These are phyloP conservation scores for Rhododendron williamsianum DNA, from an alignment of 148 eudicot genomes.

Conservation along the genomic window DNA sequence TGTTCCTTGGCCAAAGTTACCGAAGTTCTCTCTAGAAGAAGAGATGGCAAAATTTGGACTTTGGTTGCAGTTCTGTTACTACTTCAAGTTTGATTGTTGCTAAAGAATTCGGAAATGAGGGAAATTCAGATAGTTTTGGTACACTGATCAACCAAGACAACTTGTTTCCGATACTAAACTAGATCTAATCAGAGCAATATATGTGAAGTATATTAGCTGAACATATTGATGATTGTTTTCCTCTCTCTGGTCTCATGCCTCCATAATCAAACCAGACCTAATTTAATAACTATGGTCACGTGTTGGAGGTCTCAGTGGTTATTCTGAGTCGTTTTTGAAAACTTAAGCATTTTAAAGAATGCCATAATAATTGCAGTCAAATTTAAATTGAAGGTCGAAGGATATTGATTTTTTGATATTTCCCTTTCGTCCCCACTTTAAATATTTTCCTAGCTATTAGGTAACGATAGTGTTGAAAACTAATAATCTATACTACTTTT, in stretches of 20 bases:
- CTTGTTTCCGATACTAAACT: not conserved
- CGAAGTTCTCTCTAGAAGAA: not conserved
- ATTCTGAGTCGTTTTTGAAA: not conserved
- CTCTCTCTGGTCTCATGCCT: not conserved
- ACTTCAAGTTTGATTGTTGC: not conserved
- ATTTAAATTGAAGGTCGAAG: not conserved
- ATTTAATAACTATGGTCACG: not conserved
- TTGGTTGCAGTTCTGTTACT: not conserved
- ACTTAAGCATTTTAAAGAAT: not conserved
- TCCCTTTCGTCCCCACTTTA: not conserved
- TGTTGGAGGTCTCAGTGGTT: not conserved
- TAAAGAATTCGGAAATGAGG: not conserved
- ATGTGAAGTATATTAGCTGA: not conserved
- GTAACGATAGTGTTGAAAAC: not conserved
- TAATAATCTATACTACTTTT: not conserved
- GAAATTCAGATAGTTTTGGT: not conserved
- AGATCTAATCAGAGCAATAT: not conserved
- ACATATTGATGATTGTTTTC: not conserved
- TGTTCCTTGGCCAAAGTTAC: not conserved
- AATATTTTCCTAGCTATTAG: not conserved
- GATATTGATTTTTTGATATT: not conserved
- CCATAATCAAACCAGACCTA: not conserved
- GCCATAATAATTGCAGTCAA: not conserved
- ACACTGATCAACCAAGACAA: not conserved
- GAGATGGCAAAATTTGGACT: not conserved